Evolutionary conservation across 805 yeast genomes (phyloP).

Genomic region (Cyberlindnera bimundalis): DNA sequence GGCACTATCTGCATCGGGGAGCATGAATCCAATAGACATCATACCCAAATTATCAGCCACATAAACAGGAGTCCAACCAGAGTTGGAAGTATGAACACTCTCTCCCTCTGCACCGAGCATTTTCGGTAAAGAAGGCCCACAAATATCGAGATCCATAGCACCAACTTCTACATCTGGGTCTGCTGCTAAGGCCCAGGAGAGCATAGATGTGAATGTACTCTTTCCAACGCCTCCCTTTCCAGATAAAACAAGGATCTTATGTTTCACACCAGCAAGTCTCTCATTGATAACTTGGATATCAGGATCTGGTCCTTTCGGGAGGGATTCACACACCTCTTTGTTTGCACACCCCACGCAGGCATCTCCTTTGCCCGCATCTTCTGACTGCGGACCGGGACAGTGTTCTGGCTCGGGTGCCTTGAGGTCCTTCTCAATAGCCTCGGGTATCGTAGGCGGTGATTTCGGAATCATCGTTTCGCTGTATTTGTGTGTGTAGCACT

Average conservation of each 20-base stretch:
- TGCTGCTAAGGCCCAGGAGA: slow-evolving; percentile 94
- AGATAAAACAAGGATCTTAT: slow-evolving; percentile 77
- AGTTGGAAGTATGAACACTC: slow-evolving; percentile 78
- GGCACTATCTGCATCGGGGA: slow-evolving; percentile 90
- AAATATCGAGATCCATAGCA: slow-evolving; percentile 94
- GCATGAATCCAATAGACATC: slow-evolving; percentile 93
- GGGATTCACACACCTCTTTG: slow-evolving; percentile 80
- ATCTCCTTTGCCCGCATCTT: slow-evolving; percentile 87
- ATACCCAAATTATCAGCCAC: slow-evolving; percentile 92
- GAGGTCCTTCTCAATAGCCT: slow-evolving; percentile 26
- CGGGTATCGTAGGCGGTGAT: slow-evolving; percentile 20
- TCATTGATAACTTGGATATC: slow-evolving; percentile 75
- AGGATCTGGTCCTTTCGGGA: slow-evolving; percentile 94
- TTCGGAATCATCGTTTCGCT: slow-evolving; percentile 9
- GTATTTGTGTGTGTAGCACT: too few relatives aligned
- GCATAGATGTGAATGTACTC: slow-evolving; percentile 91
- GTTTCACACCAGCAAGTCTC: slow-evolving; percentile 61
- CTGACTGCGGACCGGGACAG: slow-evolving; percentile 98
- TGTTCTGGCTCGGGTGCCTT: slow-evolving; percentile 90
- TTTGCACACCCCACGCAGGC: slow-evolving; percentile 96
- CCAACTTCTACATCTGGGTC: slow-evolving; percentile 71
- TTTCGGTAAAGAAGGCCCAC: slow-evolving; percentile 95
- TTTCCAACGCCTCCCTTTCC: slow-evolving; percentile 98
- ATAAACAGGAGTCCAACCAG: slow-evolving; percentile 97
- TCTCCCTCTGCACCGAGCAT: slow-evolving; percentile 93